Conservation (phyloP, 805 yeast genomes). For the Wickerhamiella vanderwaltii region DNA sequence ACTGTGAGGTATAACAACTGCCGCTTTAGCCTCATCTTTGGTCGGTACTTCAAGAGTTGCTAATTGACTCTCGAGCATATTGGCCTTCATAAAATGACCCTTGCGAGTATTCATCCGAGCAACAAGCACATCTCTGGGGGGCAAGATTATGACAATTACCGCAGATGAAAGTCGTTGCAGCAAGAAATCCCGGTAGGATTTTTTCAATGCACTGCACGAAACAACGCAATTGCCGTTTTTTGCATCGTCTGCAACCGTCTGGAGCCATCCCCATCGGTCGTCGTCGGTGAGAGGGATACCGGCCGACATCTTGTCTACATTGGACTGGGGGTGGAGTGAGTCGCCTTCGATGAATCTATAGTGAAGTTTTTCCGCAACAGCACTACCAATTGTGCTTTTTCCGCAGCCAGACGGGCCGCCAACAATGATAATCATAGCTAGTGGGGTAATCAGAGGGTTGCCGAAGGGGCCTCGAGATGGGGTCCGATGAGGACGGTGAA, state of each 20-base stretch:
- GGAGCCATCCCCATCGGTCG: slow-evolving; percentile 88
- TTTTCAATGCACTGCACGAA: slow-evolving; percentile 78
- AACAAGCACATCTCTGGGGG: slow-evolving; percentile 47
- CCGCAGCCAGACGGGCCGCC: slow-evolving; percentile 98
- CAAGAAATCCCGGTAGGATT: slow-evolving; percentile 54
- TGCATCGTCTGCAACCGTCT: slow-evolving; percentile 33
- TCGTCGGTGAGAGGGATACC: slow-evolving; percentile 79
- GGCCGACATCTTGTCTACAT: slow-evolving; percentile 69
- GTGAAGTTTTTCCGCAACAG: slow-evolving; percentile 34
- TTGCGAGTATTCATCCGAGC: slow-evolving; percentile 50
- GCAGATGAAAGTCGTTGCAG: slow-evolving; percentile 25
- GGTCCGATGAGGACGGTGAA: too few species aligned
- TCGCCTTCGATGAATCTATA: slow-evolving; percentile 79
- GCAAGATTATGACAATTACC: slow-evolving; percentile 57
- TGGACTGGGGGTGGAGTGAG: slow-evolving; percentile 54
- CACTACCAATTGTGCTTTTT: slow-evolving; percentile 63
- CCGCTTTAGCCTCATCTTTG: slow-evolving; percentile 16
- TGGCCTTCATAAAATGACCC: slow-evolving; percentile 77
- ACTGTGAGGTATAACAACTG: slow-evolving; percentile 1
- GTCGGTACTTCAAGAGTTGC: slow-evolving; percentile 66
- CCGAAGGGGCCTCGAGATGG: not conserved
- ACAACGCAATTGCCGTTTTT: slow-evolving; percentile 37
- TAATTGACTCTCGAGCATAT: slow-evolving; percentile 73
- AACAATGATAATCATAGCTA: slow-evolving; percentile 33
- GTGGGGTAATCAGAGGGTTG: too few species aligned